These are phyloP conservation scores for Periconia sp. DNA, from an alignment of 2,329 filamentous ascomycete genomes.

Conservation along the genomic window DNA sequence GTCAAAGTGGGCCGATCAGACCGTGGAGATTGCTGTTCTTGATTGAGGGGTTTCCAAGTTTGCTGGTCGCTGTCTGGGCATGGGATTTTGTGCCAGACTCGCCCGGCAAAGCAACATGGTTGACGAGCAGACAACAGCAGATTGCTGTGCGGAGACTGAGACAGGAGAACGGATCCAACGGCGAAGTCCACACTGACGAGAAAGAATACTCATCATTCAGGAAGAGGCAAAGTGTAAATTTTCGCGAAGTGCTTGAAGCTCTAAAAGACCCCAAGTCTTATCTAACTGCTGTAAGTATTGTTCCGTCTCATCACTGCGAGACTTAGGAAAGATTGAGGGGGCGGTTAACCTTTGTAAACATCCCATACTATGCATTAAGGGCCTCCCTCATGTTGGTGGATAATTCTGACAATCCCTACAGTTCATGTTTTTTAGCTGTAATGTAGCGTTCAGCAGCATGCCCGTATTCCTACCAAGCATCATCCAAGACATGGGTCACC, in stretches of 20 bases:
- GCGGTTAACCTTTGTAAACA: not conserved
- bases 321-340: too few relatives aligned
- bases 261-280: constrained; percentile 70
- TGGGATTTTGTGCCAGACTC: constrained; percentile 78
- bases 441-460: constrained; percentile 84
- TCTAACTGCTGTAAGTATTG: constrained; percentile 62
- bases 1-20: constrained; percentile 66
- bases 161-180: constrained; percentile 47
- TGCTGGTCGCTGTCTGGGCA: constrained; percentile 72
- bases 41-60: constrained; percentile 80
- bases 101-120: constrained; percentile 54
- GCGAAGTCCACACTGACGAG: constrained; percentile 30
- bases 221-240: constrained; percentile 48
- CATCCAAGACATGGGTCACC: constrained; percentile 73
- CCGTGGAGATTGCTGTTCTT: constrained; percentile 86
- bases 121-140: constrained; percentile 52
- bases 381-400: not conserved
- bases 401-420: constrained; percentile 1
- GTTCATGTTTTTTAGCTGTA: constrained; percentile 82
- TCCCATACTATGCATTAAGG: not conserved
- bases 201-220: constrained; percentile 13
- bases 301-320: not conserved
- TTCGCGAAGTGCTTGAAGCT: constrained; percentile 60
- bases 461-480: constrained; percentile 87
- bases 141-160: constrained; percentile 71